Conservation (phyloP, 352 stramenopile species). For the Pythium coloratum region DNA sequence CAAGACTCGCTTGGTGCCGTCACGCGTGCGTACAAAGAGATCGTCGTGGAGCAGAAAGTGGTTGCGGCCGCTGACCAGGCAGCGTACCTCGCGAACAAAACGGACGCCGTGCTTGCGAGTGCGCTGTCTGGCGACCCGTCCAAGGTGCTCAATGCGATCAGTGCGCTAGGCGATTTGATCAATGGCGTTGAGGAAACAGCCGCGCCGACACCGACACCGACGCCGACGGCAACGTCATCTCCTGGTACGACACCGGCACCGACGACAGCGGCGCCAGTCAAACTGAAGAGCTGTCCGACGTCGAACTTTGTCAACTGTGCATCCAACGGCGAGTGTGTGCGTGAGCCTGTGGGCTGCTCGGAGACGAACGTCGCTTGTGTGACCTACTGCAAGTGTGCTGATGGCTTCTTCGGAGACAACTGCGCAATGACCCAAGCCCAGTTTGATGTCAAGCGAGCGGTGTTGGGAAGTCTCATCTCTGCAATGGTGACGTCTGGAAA, state of each 20-base stretch:
- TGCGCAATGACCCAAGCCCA: slow-evolving; percentile 51
- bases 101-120: slow-evolving; percentile 43
- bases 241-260: slow-evolving; percentile 27
- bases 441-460: slow-evolving; percentile 53
- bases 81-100: slow-evolving; percentile 60
- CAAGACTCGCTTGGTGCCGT: slow-evolving; percentile 51
- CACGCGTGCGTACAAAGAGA: slow-evolving; percentile 50
- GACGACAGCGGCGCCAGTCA: slow-evolving; percentile 19
- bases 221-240: slow-evolving; percentile 19
- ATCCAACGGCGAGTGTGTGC: slow-evolving; percentile 48
- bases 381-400: slow-evolving; percentile 48
- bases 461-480: slow-evolving; percentile 48
- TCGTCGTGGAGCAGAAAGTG: slow-evolving; percentile 45
- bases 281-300: slow-evolving; percentile 53
- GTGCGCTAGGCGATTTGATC: slow-evolving; percentile 60
- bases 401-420: slow-evolving; percentile 60
- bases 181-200: slow-evolving; percentile 42
- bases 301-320: slow-evolving; percentile 43
- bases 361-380: slow-evolving; percentile 53
- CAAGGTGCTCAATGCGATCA: slow-evolving; percentile 64
- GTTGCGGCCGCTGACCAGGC: slow-evolving; percentile 45
- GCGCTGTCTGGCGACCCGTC: slow-evolving; percentile 55
- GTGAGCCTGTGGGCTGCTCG: slow-evolving; percentile 38
- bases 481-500: slow-evolving; percentile 55
- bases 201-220: slow-evolving; percentile 18